These are phyloP conservation scores for Austroboletus niveus DNA, from an alignment of 1,284 basidiomycete species.

Conservation along the genomic window DNA sequence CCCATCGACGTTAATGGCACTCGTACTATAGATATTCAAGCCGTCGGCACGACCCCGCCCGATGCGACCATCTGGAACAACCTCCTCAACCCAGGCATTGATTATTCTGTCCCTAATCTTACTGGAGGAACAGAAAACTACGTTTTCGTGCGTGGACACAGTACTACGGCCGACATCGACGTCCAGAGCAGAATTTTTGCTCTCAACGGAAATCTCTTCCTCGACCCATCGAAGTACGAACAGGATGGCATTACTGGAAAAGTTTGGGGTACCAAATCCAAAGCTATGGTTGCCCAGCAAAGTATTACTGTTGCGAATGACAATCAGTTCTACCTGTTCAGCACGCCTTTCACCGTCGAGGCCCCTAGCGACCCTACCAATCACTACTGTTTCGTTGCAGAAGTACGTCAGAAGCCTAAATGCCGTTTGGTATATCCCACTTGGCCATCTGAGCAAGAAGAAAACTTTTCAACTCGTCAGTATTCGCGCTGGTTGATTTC, in stretches of 20 bases:
- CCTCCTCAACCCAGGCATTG: constrained; percentile 4
- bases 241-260: not conserved
- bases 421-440: not conserved
- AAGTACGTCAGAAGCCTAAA: constrained; percentile 15
- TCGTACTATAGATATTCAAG: constrained; percentile 7
- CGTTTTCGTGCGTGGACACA: constrained; percentile 15
- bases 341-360: constrained; percentile 5
- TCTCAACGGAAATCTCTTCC: not conserved
- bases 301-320: constrained; percentile 2
- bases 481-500: not conserved
- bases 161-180: constrained; percentile 10
- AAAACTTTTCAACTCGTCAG: constrained; percentile 4
- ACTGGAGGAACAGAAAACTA: constrained; percentile 4
- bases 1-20: not conserved
- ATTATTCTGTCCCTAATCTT: constrained; percentile 1
- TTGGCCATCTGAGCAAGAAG: constrained; percentile 7
- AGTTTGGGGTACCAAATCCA: not conserved
- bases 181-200: constrained; percentile 7
- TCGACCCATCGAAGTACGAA: constrained; percentile 1
- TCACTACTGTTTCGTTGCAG: constrained; percentile 10
- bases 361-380: not conserved
- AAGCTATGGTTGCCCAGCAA: not conserved
- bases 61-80: not conserved
- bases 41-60: constrained; percentile 4
- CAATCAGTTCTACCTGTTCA: constrained; percentile 10